Base-by-base conservation (phyloP, 257 asterid species). In the Solanum arcanum region DNA sequence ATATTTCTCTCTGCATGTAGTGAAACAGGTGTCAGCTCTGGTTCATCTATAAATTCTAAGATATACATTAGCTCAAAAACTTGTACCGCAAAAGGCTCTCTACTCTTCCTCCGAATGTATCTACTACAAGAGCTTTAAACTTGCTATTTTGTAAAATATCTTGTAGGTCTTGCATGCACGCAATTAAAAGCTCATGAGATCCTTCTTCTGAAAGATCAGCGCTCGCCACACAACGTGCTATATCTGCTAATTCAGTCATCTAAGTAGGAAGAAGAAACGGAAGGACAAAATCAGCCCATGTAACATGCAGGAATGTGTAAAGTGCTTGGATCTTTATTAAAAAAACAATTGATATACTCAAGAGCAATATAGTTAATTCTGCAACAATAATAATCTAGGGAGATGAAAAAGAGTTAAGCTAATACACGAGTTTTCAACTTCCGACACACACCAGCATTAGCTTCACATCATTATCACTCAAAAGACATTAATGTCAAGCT, bases 171-270 rank as follows among this genome's bases (percentile, higher is more conserved):
- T 95, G 93, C 94, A 93, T 86, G 91, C 98, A 94, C 52, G 95
- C 94, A 91, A 96, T 94, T 90, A 96, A 93, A 89, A 90, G 89
- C 89, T 94, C 94, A 84, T 91, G 93, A 88, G 97, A 94, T 66
- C 96, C 97, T 88, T 93, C 96, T 88, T 90, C 94, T 25, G 94
- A 94, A 86, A 94, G 90, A 89, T 93, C 94, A 49, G 97, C 87
- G 89, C 89, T 93, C 74, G 98, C 98, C 87, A 90, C 96, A 87
- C 96, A 92, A 84, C 95, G 94, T 68, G 98, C 98, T 89, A 96
- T 94, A 90, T 95, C 98, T 78, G 94, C 98, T 86, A 96, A 96
- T 88, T 93, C 95, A 91, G 88, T 90, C 89, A 96, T 95, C 99
- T 96, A 72, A 49, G 85, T 47, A 47, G 31, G 21, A 49, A 81